A percentile compares a stretch with the other conserved stretches of the same genome.
phyloP scores from a whole-genome alignment of 495 filamentous ascomycete species.

The Neurospora cerealis region DNA sequence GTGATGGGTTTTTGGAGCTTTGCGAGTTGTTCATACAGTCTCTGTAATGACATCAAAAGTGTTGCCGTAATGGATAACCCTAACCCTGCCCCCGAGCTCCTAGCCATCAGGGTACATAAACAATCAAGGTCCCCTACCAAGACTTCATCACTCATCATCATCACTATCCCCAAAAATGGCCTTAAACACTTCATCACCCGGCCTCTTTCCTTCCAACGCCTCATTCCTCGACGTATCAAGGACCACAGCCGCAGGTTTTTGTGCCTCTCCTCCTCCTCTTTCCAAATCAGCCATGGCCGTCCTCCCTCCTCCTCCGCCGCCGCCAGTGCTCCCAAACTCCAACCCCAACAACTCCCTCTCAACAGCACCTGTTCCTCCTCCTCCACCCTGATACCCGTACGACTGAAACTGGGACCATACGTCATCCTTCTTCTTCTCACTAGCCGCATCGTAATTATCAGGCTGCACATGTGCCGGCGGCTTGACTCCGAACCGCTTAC shows the following conservation, averaged over 20 bases:
- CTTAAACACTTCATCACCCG: slow-evolving; percentile 83
- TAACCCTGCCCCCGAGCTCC: neutral
- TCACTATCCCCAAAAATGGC: slow-evolving; percentile 89
- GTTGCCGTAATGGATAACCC: too few relatives aligned
- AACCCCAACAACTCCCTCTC: slow-evolving; percentile 5
- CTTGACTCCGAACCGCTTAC: slow-evolving; percentile 84
- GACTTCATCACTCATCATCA: slow-evolving; percentile 46
- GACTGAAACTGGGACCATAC: slow-evolving; percentile 26
- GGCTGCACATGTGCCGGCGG: slow-evolving; percentile 61
- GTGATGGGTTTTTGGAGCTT: neutral
- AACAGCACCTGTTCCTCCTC: neutral
- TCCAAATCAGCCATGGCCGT: slow-evolving; percentile 4
- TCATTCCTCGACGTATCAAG: slow-evolving; percentile 77
- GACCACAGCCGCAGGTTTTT: slow-evolving; percentile 6
- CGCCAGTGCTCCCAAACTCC: slow-evolving; percentile 2
- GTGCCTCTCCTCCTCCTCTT: neutral
- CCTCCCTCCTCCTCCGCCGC: slow-evolving; percentile 23
- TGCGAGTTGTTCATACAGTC: neutral
- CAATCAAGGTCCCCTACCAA: neutral
- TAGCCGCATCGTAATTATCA: slow-evolving; percentile 37
- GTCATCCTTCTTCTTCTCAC: slow-evolving; percentile 24
- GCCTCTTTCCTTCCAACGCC: slow-evolving; percentile 70
- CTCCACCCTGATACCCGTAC: neutral
- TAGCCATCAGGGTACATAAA: neutral
- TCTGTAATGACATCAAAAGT: too few relatives aligned